Evolutionary conservation across 2,329 filamentous ascomycete species (phyloP), one percentile per base, ranked within the genome.

Genomic region (Pseudogymnoascus sp.): DNA sequence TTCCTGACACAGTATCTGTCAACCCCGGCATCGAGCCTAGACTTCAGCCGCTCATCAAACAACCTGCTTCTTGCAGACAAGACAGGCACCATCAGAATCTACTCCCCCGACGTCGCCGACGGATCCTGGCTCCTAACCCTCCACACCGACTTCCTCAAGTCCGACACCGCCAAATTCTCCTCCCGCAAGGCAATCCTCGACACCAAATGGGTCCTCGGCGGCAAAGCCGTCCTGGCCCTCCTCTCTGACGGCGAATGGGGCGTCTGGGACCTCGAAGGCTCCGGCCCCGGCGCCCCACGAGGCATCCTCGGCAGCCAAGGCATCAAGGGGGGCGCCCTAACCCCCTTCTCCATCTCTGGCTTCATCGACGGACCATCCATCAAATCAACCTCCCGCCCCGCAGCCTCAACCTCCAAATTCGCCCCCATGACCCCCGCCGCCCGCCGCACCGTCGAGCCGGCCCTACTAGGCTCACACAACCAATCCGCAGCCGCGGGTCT

Each of bases 161-260:
- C 38, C 22, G 68, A 69, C 57, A 63, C 22, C 25, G 64, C 38
- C 7, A 39, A 39, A 69, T 60, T 58, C 63, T 11, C 58, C 54
- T 25, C 14, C 61, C 77, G 85, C 43, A 88, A 86, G 66, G 79
- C 79, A 0, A 78, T 87, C n/a, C 70, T 87, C 12, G 83, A 83
- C 57, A 82, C 84, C 1, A 77, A 79, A 4, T 87, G 85, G 85
- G 79, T 87, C 57, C 75, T 79, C 2, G 79, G 81, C 62, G 85
- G 85, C 8, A 78, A 80, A 54, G 84, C 84, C 4, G 74, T 87
- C 28, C 73, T 87, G 39, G 76, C 77, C 1, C 74, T 87, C 2
- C 74, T 87, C 3, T 80, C 81, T 1, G 85, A 87, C 65, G 85
- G 84, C 6, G 83, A 84, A 69, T 87, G 85, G 85, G 85, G 83